These are phyloP conservation scores for Epithele typhae DNA, from an alignment of 768 basidiomycete genomes.

Conservation along the genomic window DNA sequence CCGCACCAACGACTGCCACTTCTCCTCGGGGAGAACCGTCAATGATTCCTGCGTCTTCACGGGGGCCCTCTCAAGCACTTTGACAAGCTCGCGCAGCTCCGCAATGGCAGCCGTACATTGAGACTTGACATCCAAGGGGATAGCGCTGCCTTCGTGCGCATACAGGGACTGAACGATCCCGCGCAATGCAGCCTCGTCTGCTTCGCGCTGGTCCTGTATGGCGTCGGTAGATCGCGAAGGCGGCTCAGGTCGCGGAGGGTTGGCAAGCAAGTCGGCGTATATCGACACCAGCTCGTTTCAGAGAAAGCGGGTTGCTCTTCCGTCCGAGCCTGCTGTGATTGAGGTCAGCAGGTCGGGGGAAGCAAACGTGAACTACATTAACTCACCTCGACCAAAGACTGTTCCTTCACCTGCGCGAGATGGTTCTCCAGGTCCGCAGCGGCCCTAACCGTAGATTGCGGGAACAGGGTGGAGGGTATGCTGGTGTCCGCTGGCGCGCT, in stretches of 20 bases:
- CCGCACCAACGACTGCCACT: conserved; percentile 15
- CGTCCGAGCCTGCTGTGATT: background rate
- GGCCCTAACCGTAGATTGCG: background rate
- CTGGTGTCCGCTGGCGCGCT: background rate
- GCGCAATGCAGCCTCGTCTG: conserved; percentile 26
- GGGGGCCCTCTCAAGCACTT: background rate
- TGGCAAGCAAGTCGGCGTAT: conserved; percentile 37
- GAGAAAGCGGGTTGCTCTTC: conserved; percentile 20
- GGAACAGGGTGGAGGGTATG: conserved; percentile 1
- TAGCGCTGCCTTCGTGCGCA: no score
- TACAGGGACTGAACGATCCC: conserved; percentile 32
- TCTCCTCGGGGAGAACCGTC: conserved; percentile 2
- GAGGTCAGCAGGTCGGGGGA: background rate
- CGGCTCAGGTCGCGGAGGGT: conserved; percentile 16
- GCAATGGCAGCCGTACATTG: conserved; percentile 4
- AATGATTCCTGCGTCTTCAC: background rate
- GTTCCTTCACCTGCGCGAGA: conserved; percentile 16
- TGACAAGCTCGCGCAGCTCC: conserved; percentile 12
- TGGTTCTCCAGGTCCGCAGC: conserved; percentile 18
- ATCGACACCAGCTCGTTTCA: conserved; percentile 35
- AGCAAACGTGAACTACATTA: no score
- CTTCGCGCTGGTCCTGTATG: background rate
- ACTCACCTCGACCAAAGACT: background rate
- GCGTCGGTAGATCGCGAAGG: conserved; percentile 4
- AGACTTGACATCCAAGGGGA: conserved; percentile 1